Conservation (phyloP, 2,329 filamentous ascomycete species). For the Davidsoniella eucalypti region DNA sequence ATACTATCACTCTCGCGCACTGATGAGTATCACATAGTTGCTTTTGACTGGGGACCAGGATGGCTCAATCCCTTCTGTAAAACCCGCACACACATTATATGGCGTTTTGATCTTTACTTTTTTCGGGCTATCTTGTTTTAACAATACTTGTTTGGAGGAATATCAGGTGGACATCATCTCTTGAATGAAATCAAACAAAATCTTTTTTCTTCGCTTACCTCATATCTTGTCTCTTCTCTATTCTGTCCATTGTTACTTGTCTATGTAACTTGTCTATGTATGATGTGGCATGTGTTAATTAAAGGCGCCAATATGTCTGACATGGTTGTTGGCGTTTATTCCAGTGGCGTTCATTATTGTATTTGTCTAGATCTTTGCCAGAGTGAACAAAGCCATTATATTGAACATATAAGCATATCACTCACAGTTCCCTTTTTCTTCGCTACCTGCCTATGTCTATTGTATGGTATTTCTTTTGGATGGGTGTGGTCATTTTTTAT, state of each 20-base stretch:
- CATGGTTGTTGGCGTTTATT: too few species aligned
- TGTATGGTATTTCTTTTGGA: not conserved
- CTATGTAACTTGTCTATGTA: not conserved
- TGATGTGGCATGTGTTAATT: too few species aligned
- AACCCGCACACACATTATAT: too few species aligned
- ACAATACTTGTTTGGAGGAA: not conserved
- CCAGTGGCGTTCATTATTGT: too few species aligned
- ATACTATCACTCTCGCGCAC: not conserved
- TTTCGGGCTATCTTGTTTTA: not conserved
- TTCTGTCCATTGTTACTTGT: not conserved
- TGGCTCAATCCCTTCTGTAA: too few species aligned
- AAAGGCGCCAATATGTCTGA: too few species aligned
- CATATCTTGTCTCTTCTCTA: not conserved
- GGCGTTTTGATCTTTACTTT: not conserved
- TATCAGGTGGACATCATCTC: not conserved
- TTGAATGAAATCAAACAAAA: not conserved
- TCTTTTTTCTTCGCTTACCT: not conserved
- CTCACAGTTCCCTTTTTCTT: too few species aligned
- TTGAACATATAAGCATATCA: too few species aligned
- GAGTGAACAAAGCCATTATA: too few species aligned
- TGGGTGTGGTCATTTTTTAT: not conserved
- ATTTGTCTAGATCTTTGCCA: too few species aligned
- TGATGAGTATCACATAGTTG: too few species aligned
- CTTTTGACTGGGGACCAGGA: too few species aligned
- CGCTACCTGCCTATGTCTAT: not conserved